phyloP scores from a whole-genome alignment of 495 filamentous ascomycete genomes.

The Neurospora sp. region DNA sequence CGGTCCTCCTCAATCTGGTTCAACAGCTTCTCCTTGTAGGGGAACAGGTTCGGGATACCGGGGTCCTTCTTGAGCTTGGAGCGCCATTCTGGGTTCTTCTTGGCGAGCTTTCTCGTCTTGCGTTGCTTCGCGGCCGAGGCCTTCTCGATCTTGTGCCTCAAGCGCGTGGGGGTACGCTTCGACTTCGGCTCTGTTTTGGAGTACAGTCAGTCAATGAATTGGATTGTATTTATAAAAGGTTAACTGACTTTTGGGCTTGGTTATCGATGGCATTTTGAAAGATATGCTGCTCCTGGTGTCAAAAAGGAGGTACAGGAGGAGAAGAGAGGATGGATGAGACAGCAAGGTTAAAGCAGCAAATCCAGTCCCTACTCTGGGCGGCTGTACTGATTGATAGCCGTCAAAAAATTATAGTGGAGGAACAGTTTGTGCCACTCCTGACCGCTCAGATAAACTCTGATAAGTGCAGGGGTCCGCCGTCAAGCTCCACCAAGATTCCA shows the following conservation, averaged over 20 bases:
- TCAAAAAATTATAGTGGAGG: conserved; percentile 24
- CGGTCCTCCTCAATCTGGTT: conserved; percentile 87
- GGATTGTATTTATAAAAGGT: not conserved
- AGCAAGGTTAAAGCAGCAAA: not conserved
- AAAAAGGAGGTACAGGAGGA: not conserved
- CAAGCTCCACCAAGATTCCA: conserved; percentile 1
- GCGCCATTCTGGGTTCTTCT: conserved; percentile 93
- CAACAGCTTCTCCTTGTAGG: conserved; percentile 91
- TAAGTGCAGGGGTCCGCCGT: conserved; percentile 12
- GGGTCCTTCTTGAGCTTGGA: conserved; percentile 93
- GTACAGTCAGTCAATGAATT: not conserved
- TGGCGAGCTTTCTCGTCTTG: conserved; percentile 78
- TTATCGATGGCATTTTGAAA: conserved; percentile 36
- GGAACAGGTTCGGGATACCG: conserved; percentile 94
- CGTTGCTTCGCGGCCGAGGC: conserved; percentile 80
- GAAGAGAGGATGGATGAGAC: not conserved
- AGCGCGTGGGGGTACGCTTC: conserved; percentile 77
- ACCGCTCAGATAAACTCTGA: conserved; percentile 29
- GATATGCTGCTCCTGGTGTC: not conserved
- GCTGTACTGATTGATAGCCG: not conserved
- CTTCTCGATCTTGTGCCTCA: conserved; percentile 95
- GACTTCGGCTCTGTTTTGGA: conserved; percentile 68
- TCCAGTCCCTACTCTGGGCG: not conserved
- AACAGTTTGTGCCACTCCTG: conserved; percentile 23
- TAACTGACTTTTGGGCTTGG: conserved; percentile 41